Evolutionary conservation across 306 rosid genomes (phyloP), one percentile per base, ranked within the genome.

Genomic region (Elaeagnus macrophylla): DNA sequence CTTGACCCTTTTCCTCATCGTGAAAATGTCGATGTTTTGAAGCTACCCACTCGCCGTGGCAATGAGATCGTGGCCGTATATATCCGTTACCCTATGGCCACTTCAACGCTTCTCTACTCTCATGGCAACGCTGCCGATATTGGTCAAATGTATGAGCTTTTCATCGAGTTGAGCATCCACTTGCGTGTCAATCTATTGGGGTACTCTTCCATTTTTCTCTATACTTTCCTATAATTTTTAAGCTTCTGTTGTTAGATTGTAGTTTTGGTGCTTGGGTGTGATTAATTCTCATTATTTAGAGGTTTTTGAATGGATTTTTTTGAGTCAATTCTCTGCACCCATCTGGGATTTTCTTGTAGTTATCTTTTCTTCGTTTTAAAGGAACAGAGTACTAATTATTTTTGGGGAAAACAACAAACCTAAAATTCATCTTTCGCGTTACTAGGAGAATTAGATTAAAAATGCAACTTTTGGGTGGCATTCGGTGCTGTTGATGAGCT

Each of bases 61-160:
- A 78, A 67, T 10, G 94, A 82, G 84, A 88, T 84, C 70, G 95
- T 88, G 0, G 96, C 86, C n/a, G 64, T 84, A 16, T 88, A 88
- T 54, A 71, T 88, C 12, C 83, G 91, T 1, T 69, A 84, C 50
- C 88, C 96, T 9, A 73, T 61, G 82, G 96, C 96, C 3, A 75
- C 86, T 19, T 73, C 90, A 20, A 88, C 96, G 1, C 37, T 88
- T 9, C 96, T 88, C 2, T 88, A 88, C 53, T 84, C 96, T 0
- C 96, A 88, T 16, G 96, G 96, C 1, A 88, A 88, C 72, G 94
- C 94, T 2, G 78, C 96, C 3, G 95, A 88, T 63, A 73, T 88
- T 10, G 94, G 96, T 9, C 95, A 84, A 79, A 84, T 88, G 96
- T 84, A 78, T 14, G 96, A 88, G 68, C 94, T 88, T 48, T 88